phyloP scores from a whole-genome alignment of 1,284 basidiomycete genomes.

The Cryptococcus hybrid region DNA sequence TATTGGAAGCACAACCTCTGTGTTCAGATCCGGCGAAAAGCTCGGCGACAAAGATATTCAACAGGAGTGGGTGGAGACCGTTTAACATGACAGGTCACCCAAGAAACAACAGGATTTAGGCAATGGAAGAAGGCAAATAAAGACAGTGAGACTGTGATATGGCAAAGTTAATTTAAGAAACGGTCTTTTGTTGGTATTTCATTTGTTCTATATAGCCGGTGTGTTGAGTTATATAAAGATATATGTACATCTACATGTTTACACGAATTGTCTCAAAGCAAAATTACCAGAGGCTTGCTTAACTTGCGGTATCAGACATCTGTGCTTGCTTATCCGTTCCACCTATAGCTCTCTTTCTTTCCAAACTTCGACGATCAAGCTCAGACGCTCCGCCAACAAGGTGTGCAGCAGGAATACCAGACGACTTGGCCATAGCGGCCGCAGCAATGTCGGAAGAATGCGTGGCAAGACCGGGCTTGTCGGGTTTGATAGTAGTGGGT shows the following conservation, averaged over 20 bases:
- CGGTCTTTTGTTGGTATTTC: too few relatives aligned
- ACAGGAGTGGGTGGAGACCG: not conserved
- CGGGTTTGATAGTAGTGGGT: not conserved
- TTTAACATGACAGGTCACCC: not conserved
- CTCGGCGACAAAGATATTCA: not conserved
- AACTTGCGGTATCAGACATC: not conserved
- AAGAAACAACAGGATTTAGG: too few relatives aligned
- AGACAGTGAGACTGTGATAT: too few relatives aligned
- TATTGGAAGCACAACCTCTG: too few relatives aligned
- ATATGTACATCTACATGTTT: not conserved
- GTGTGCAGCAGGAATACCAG: not conserved
- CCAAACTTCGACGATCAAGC: constrained; percentile 26
- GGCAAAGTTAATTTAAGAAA: too few relatives aligned
- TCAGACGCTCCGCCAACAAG: constrained; percentile 25
- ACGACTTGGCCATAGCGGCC: constrained; percentile 19
- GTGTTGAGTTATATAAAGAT: too few relatives aligned
- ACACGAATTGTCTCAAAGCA: too few relatives aligned
- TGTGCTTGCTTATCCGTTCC: not conserved
- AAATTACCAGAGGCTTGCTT: too few relatives aligned
- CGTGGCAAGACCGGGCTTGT: constrained; percentile 17
- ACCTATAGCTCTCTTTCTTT: constrained; percentile 4
- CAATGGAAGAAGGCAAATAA: too few relatives aligned
- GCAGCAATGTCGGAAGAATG: constrained; percentile 25
- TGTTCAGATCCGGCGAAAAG: not conserved
- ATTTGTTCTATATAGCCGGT: too few relatives aligned